phyloP scores from a whole-genome alignment of 257 asterid genomes.

The Agastache rugosa region DNA sequence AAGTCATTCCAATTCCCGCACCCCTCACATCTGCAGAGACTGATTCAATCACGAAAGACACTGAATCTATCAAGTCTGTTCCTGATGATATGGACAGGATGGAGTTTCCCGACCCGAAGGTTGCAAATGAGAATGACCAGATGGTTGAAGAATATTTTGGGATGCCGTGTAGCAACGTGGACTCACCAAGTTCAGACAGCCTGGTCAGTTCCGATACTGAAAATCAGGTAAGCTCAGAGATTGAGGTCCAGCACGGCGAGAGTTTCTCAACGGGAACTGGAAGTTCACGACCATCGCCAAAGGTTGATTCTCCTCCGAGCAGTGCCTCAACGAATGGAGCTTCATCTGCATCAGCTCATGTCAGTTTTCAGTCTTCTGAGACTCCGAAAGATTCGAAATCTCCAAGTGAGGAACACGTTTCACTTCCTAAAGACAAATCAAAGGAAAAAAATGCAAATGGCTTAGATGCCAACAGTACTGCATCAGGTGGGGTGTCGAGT shows the following conservation, averaged over 20 bases:
- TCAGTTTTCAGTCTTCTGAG: constrained; percentile 58
- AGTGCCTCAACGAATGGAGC: constrained; percentile 57
- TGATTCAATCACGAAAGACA: constrained; percentile 42
- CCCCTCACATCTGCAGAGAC: constrained; percentile 44
- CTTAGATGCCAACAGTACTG: constrained; percentile 51
- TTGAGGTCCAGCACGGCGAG: constrained; percentile 48
- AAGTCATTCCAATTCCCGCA: constrained; percentile 66
- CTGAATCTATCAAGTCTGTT: constrained; percentile 43
- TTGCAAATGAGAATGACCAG: constrained; percentile 71
- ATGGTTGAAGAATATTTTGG: constrained; percentile 90
- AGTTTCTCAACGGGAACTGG: constrained; percentile 42
- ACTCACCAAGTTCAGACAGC: constrained; percentile 66
- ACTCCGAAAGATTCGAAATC: constrained; percentile 55
- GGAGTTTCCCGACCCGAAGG: constrained; percentile 94
- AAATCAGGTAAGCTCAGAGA: constrained; percentile 54
- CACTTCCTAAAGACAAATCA: constrained; percentile 50
- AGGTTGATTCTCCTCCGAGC: constrained; percentile 71
- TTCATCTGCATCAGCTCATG: constrained; percentile 54
- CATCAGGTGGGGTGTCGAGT: constrained; percentile 40
- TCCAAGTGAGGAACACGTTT: constrained; percentile 46
- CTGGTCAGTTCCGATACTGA: constrained; percentile 65
- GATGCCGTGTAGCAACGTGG: constrained; percentile 57
- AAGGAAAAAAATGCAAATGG: constrained; percentile 46
- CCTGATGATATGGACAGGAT: constrained; percentile 67
- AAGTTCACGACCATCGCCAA: constrained; percentile 37